Conservation (phyloP, 2,329 filamentous ascomycete species). For the Venturia pyrina region DNA sequence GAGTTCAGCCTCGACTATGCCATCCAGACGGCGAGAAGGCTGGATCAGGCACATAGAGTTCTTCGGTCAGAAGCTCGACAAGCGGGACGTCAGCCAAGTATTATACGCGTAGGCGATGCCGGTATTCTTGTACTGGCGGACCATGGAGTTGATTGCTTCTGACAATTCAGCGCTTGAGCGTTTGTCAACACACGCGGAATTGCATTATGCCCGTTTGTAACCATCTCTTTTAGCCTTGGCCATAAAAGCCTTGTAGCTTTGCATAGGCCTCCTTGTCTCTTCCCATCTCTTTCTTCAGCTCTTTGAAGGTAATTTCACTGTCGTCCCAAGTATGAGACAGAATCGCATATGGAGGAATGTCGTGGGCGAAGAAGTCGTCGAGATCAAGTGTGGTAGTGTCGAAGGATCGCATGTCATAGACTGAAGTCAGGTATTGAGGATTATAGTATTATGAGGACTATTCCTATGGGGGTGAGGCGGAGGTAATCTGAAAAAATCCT, state of each 20-base stretch:
- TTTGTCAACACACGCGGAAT: slow-evolving; percentile 19
- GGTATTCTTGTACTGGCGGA: slow-evolving; percentile 16
- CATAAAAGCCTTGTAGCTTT: neutral
- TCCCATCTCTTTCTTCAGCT: slow-evolving; percentile 9
- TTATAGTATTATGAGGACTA: no score
- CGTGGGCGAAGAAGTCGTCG: neutral
- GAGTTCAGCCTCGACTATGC: neutral
- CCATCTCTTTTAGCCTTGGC: slow-evolving; percentile 11
- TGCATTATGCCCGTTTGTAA: slow-evolving; percentile 16
- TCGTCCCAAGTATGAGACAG: slow-evolving; percentile 19
- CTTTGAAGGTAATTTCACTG: slow-evolving; percentile 17
- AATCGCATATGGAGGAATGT: slow-evolving; percentile 15
- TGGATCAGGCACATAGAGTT: no score
- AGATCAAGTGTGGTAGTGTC: neutral
- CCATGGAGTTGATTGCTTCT: slow-evolving; percentile 17
- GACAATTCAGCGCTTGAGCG: slow-evolving; percentile 16
- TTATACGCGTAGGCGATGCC: slow-evolving; percentile 15
- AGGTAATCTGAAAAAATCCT: no score
- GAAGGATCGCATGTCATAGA: neutral
- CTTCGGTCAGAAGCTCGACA: no score
- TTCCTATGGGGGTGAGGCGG: no score
- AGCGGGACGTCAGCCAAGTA: slow-evolving; percentile 3
- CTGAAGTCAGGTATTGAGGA: neutral
- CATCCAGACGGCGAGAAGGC: neutral
- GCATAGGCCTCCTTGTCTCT: neutral